Conservation (phyloP, 805 yeast genomes). For the Kodamaea fukazawae region DNA sequence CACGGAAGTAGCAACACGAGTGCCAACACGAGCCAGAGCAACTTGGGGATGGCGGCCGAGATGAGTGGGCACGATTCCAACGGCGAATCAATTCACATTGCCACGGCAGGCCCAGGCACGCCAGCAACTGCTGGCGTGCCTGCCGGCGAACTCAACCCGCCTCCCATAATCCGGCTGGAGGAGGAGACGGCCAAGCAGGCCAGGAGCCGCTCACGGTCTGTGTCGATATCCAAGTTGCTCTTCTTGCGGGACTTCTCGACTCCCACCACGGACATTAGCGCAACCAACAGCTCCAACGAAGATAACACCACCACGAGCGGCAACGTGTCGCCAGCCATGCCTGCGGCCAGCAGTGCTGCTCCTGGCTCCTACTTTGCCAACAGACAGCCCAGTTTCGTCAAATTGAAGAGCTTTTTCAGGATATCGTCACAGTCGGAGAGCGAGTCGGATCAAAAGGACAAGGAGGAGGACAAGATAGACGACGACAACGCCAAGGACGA, state of each 20-base stretch:
- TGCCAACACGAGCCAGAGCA: neutral
- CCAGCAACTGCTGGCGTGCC: neutral
- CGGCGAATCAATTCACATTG: neutral
- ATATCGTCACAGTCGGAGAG: slow-evolving; percentile 11
- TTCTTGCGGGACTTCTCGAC: slow-evolving; percentile 20
- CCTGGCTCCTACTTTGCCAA: neutral
- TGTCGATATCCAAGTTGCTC: slow-evolving; percentile 26
- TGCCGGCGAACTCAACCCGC: slow-evolving; percentile 11
- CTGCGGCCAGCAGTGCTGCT: neutral
- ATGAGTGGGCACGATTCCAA: neutral
- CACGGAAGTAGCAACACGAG: slow-evolving; percentile 6
- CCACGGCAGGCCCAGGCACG: too few species aligned
- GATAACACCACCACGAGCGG: slow-evolving; percentile 6
- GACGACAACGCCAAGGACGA: neutral
- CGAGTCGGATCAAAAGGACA: neutral
- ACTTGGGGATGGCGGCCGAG: neutral
- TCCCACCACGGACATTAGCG: slow-evolving; percentile 4
- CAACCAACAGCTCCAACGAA: slow-evolving; percentile 7
- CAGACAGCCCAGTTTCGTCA: slow-evolving; percentile 23
- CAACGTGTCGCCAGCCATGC: neutral
- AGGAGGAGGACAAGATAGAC: neutral
- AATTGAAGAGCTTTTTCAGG: slow-evolving; percentile 28
- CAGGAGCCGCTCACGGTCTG: slow-evolving; percentile 19
- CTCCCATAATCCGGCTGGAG: slow-evolving; percentile 12
- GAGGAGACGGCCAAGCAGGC: slow-evolving; percentile 9